Conservation (phyloP, 768 basidiomycete genomes). For the Lyophyllum atratum region DNA sequence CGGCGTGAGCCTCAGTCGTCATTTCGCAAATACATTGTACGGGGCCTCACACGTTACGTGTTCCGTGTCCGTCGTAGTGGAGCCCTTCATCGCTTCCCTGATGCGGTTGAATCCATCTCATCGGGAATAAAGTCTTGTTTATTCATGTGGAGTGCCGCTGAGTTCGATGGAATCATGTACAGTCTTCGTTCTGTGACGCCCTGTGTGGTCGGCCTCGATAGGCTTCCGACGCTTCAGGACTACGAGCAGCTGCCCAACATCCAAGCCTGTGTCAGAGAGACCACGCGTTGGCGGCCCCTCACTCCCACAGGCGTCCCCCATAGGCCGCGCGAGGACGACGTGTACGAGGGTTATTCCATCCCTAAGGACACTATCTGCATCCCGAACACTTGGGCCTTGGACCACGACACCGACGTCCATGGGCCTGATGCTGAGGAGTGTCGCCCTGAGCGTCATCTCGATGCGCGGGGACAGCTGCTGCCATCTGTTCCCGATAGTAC, state of each 20-base stretch:
- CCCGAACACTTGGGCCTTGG: conserved; percentile 15
- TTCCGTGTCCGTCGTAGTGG: neutral
- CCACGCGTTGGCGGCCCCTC: conserved; percentile 16
- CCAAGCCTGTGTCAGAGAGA: conserved; percentile 20
- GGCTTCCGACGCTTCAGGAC: conserved; percentile 25
- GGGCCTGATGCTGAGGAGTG: conserved; percentile 23
- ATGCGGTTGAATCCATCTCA: neutral
- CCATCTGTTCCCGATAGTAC: neutral
- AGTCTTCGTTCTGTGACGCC: neutral
- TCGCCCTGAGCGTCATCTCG: conserved; percentile 22
- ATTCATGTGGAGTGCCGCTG: no score
- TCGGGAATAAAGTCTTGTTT: neutral
- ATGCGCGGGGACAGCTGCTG: neutral
- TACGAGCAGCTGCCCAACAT: conserved; percentile 13
- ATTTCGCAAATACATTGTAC: neutral
- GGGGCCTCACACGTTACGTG: neutral
- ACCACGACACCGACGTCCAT: conserved; percentile 19
- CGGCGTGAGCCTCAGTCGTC: neutral
- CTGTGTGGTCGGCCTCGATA: conserved; percentile 22
- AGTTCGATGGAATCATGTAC: no score
- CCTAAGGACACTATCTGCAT: conserved; percentile 1
- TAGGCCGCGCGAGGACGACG: neutral
- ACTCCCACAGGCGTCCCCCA: conserved; percentile 9
- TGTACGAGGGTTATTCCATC: conserved; percentile 1
- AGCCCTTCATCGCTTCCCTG: neutral